Base-by-base conservation (phyloP, 139 green algal genomes). In the Chlamydomonas sp. region DNA sequence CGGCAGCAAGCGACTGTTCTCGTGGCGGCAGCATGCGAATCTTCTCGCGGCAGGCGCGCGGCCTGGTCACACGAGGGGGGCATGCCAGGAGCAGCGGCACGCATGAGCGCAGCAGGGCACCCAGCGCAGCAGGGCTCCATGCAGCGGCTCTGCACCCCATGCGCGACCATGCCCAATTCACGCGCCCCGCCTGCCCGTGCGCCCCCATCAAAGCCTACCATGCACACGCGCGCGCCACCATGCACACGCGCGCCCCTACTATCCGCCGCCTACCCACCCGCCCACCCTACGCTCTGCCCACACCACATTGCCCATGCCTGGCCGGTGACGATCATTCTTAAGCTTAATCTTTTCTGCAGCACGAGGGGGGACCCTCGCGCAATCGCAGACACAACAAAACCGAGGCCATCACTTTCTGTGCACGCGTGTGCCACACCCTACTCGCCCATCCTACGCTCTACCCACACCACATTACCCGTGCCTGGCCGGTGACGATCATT, bases 311-410 rank as follows among this genome's bases (percentile, higher is more conserved):
- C 28, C 26, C 6, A 36, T 13, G 54, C 10, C 31, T 63, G 6
- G 28, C 29, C 8, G 6, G 6, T 35, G 16, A 63, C 54, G 31
- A 35, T 63, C 24, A 64, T 64, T 36, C 30, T 64, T 10, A 20
- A 22, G 31, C 31, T 66, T 48, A 48, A 66, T 66, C 59, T 43
- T 66, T 43, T 31, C 31, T 66, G 59, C 59, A 66, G 31, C 26
- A 13, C n/a, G 54, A 35, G 16, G 16, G 26, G n/a, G n/a, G 6
- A 36, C 6, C 13, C 8, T 43, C 8, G 16, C 59, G 24, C 8
- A 36, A 8, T 10, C 22, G 8, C 26, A 36, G 34, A 64, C 16
- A 33, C 16, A 26, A 10, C 8, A 64, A 36, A 64, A 64, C 34
- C 6, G 54, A 36, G 34, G 54, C n/a, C n/a, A n/a, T n/a, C n/a